Conservation (phyloP, 2,329 filamentous ascomycete genomes). For the Chrysosporium keratinophilum region DNA sequence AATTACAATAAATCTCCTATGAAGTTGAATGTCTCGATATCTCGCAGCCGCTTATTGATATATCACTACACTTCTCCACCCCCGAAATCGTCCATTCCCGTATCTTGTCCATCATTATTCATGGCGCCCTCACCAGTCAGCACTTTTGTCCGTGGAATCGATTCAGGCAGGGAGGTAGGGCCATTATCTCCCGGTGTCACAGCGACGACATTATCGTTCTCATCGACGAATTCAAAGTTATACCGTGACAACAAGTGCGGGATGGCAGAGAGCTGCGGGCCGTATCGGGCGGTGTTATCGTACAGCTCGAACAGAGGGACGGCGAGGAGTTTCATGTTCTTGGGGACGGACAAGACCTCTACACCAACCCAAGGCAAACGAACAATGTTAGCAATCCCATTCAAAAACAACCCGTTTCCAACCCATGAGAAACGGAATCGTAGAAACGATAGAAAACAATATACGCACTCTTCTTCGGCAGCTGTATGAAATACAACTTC, state of each 20-base stretch:
- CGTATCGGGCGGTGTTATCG: conserved; percentile 90
- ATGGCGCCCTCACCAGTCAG: conserved; percentile 42
- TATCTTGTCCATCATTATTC: conserved; percentile 14
- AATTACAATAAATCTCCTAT: background rate
- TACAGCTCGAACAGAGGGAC: conserved; percentile 97
- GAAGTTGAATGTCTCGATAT: too few relatives aligned
- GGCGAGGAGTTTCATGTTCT: conserved; percentile 98
- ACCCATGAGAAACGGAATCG: background rate
- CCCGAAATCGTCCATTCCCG: conserved; percentile 17
- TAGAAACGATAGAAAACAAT: conserved; percentile 11
- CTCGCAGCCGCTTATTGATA: too few relatives aligned
- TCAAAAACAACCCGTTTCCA: background rate
- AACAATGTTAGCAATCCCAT: background rate
- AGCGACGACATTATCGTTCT: conserved; percentile 77
- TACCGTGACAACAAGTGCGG: conserved; percentile 89
- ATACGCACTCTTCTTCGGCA: conserved; percentile 74
- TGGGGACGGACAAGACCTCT: conserved; percentile 93
- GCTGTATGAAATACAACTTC: conserved; percentile 94
- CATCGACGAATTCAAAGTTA: conserved; percentile 96
- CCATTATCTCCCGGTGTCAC: conserved; percentile 64
- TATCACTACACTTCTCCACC: conserved; percentile 14
- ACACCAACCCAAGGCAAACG: conserved; percentile 7
- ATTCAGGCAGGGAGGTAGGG: conserved; percentile 42
- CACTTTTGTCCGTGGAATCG: conserved; percentile 51
- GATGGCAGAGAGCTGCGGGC: conserved; percentile 90